Conservation (phyloP, 768 basidiomycete species). For the Mycena epipterygia region DNA sequence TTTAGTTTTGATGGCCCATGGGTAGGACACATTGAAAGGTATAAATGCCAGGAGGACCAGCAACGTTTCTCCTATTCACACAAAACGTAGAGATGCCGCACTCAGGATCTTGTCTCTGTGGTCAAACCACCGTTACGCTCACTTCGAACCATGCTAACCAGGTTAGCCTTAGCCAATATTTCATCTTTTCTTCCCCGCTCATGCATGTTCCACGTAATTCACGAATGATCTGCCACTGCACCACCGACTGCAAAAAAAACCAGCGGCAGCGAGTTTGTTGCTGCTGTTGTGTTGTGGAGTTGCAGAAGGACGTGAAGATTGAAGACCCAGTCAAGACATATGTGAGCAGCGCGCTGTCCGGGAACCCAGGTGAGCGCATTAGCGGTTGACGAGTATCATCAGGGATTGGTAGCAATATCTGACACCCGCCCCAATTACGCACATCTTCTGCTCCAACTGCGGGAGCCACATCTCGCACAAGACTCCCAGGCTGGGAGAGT, state of each 20-base stretch:
- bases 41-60: too few species aligned
- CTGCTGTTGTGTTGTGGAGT: slow-evolving; percentile 51
- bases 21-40: too few species aligned
- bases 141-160: slow-evolving; percentile 41
- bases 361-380: slow-evolving; percentile 40
- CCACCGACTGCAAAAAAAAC: slow-evolving; percentile 52
- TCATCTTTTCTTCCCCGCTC: too few species aligned
- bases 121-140: slow-evolving; percentile 43
- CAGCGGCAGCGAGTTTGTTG: slow-evolving; percentile 52
- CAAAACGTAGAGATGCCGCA: slow-evolving; percentile 4
- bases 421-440: slow-evolving; percentile 40
- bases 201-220: neutral
- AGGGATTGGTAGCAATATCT: too few species aligned
- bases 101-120: slow-evolving; percentile 49
- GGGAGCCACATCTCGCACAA: slow-evolving; percentile 52
- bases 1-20: too few species aligned
- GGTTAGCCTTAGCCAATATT: slow-evolving; percentile 29
- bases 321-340: slow-evolving; percentile 46
- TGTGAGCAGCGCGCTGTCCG: slow-evolving; percentile 44
- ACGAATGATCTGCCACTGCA: slow-evolving; percentile 52
- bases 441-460: slow-evolving; percentile 51
- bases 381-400: too few species aligned
- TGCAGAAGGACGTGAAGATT: slow-evolving; percentile 47
- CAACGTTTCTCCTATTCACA: too few species aligned
- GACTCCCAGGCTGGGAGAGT: slow-evolving; percentile 48